Evolutionary conservation across 1,284 basidiomycete genomes (phyloP), one percentile per base, ranked within the genome.

Genomic region (Microbotryum intermedium): DNA sequence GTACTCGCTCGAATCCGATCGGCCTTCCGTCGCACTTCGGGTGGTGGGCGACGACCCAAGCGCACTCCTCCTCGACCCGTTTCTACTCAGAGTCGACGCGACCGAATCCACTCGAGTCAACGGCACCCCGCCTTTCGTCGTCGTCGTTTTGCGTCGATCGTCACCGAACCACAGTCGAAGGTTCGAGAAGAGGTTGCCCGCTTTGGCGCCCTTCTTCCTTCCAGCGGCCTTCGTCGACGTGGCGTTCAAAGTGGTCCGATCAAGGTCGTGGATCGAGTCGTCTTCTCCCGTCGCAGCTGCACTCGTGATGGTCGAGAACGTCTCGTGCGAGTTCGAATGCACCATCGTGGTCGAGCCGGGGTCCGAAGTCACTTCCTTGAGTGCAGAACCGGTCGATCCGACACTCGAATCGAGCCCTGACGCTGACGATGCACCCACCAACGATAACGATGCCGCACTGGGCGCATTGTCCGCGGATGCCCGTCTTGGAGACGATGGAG

Each of bases 151-250:
- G 16, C 74, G 72, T 13, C 71, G 68, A 46, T 77, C 77, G 34
- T 78, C 77, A 58, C 76, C 74, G 66, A 79, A 79, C 71, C 78
- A 74, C 55, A 76, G 72, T 16, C 76, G 74, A 69, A 79, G 77
- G 4, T 74, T 74, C 2, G 72, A 74, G 69, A 78, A 76, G 16
- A 79, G 66, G 42, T 74, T 74, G 60, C 76, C 53, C 4, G 58
- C 58, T 42, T 57, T 59, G 9, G 45, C 43, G 25, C 56, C 74
- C 57, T 71, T 72, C 62, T 74, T 76, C 45, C 57, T 58, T 1
- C 50, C 57, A 44, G 13, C 61, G 50, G 18, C 21, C 28, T 39
- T 47, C 51, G 67, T 71, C 4, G 69, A 54, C 55, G 71, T 58
- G 54, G 69, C 61, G 42, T 53, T 48, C 25, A 59, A 56, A 9